Conservation (phyloP, 345 rosid species). For the Sonneratia caseolaris region DNA sequence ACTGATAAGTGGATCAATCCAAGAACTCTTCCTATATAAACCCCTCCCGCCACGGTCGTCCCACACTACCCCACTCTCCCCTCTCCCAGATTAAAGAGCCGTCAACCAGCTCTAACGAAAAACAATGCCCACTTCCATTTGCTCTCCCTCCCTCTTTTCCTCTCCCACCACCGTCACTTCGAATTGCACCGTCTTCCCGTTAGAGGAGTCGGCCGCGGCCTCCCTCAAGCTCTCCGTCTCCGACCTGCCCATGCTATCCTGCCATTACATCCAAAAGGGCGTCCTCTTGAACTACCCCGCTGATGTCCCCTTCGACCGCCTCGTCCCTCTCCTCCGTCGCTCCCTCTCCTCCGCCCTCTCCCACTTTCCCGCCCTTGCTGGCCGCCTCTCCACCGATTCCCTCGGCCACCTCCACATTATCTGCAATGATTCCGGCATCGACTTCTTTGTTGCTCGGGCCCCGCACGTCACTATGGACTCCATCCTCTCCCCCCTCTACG, state of each 20-base stretch:
- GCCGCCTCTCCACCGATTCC: constrained; percentile 56
- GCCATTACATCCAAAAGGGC: constrained; percentile 96
- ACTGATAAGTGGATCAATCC: background rate
- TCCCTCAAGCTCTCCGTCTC: constrained; percentile 73
- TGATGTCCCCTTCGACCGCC: constrained; percentile 31
- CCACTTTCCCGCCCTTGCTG: constrained; percentile 76
- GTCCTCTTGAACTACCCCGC: constrained; percentile 53
- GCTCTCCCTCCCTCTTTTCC: background rate
- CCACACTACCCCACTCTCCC: background rate
- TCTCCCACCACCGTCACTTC: constrained; percentile 27
- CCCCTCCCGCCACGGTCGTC: background rate
- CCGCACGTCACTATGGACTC: constrained; percentile 22
- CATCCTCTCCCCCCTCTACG: constrained; percentile 34
- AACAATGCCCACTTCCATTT: constrained; percentile 39
- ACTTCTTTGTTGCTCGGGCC: constrained; percentile 57
- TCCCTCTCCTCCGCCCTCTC: constrained; percentile 66
- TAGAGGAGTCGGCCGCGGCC: constrained; percentile 23
- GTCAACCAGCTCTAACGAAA: background rate
- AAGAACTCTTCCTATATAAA: background rate
- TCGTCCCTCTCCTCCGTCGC: constrained; percentile 37
- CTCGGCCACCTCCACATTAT: constrained; percentile 51
- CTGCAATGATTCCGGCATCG: constrained; percentile 70
- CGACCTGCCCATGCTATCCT: constrained; percentile 93
- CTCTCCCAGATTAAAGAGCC: background rate
- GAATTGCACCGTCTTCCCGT: constrained; percentile 48